A percentile compares a stretch with the other conserved stretches of the same genome.
These are phyloP conservation scores for Fusarium paranaense DNA, from an alignment of 2,329 filamentous ascomycete species.

Conservation along the genomic window DNA sequence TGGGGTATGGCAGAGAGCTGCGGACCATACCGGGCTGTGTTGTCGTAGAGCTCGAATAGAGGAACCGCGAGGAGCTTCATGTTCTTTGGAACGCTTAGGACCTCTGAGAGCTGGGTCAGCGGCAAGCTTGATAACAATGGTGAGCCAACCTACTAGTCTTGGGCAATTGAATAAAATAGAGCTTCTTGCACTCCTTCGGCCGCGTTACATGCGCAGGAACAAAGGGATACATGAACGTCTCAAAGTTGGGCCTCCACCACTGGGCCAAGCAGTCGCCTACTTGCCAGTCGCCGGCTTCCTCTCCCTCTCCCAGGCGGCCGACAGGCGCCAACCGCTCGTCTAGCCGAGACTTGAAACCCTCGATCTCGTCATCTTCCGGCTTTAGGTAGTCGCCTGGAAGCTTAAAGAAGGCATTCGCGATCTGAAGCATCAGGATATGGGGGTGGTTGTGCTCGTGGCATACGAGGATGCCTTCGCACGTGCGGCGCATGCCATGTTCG, in stretches of 20 bases:
- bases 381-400: conserved; percentile 95
- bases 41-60: conserved; percentile 97
- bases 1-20: conserved; percentile 97
- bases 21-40: conserved; percentile 92
- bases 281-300: conserved; percentile 89
- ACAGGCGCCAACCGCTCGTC: conserved; percentile 95
- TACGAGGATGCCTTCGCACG: conserved; percentile 95
- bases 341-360: conserved; percentile 92
- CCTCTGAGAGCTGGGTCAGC: conserved; percentile 67
- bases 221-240: conserved; percentile 99
- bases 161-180: conserved; percentile 96
- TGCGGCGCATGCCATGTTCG: conserved; percentile 93
- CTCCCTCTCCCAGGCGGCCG: conserved; percentile 85
- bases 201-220: conserved; percentile 95
- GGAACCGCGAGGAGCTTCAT: conserved; percentile 99
- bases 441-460: conserved; percentile 99
- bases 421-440: conserved; percentile 98
- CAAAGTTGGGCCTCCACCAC: conserved; percentile 99
- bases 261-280: conserved; percentile 95
- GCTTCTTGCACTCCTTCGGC: conserved; percentile 99
- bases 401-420: conserved; percentile 99
- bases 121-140: background rate
- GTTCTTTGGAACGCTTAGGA: conserved; percentile 97
- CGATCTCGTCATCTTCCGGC: conserved; percentile 89
- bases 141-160: conserved; percentile 75